Evolutionary conservation across 192 early-diverging fungal species (phyloP), one percentile per base, ranked within the genome.

Genomic region (Rhizoclosmatium sp.): DNA sequence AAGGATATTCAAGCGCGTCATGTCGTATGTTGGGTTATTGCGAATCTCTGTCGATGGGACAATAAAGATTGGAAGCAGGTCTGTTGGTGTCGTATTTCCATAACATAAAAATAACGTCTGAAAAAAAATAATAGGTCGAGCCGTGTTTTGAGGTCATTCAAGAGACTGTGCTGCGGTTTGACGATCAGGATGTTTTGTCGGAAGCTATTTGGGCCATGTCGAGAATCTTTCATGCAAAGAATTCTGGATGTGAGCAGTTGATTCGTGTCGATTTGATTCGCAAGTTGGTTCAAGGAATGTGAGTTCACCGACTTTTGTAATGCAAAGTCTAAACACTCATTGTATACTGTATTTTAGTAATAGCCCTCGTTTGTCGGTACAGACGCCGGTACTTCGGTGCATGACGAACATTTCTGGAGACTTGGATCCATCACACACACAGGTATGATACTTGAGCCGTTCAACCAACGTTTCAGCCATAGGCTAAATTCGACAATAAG

Each of bases 341-440:
- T 47, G 47, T 59, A 54, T 46, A 31, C 21, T 40, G 1, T 65
- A 0, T 46, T 51, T 42, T 16, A 54, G 51, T 7, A 7, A 54
- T 12, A 54, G 51, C 51, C 5, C 9, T 16, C 51, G 51, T 7
- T 7, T 16, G 16, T 9, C n/a, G 10, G 31, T 80, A 3, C 69
- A 69, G 47, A 81, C 51, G 12, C 80, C 80, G 9, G 76, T 81
- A 16, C 48, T 81, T 19, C 76, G 80, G 4, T 66, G 66, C 7
- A 79, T 81, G 80, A 81, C 80, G 41, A 81, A 81, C 47, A 75
- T 81, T 31, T 71, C 80, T 23, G 69, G 71, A 10, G 80, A 75
- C 9, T 51, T 16, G 5, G 47, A 80, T 47, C 71, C 39, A 14
- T 42, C 21, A 0, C 80, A 81, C 44, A 81, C 80, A 12, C 39